Conservation (phyloP, 2,329 filamentous ascomycete species). For the Alternaria gansuensis region DNA sequence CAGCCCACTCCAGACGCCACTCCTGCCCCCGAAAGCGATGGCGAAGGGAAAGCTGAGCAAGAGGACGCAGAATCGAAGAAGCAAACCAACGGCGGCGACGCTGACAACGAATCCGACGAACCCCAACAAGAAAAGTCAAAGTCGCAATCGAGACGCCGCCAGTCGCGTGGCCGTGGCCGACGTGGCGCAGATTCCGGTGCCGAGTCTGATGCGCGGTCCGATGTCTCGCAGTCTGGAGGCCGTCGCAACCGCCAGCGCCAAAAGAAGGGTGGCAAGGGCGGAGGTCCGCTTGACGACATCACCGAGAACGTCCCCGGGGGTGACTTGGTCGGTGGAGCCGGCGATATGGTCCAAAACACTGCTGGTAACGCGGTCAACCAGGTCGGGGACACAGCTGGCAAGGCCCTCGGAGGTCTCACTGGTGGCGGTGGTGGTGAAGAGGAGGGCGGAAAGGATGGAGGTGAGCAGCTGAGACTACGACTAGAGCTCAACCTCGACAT, state of each 20-base stretch:
- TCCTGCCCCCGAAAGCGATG: slow-evolving; percentile 57
- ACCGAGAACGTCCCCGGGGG: slow-evolving; percentile 64
- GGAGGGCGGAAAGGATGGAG: slow-evolving; percentile 47
- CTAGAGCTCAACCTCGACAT: slow-evolving; percentile 70
- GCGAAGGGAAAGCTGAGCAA: slow-evolving; percentile 55
- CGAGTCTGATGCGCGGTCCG: slow-evolving; percentile 64
- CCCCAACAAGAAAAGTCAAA: slow-evolving; percentile 58
- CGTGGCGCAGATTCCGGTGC: slow-evolving; percentile 59
- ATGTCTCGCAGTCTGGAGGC: slow-evolving; percentile 63
- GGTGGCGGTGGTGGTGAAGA: slow-evolving; percentile 54
- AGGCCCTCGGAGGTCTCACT: slow-evolving; percentile 60
- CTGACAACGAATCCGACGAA: slow-evolving; percentile 55
- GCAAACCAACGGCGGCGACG: slow-evolving; percentile 46
- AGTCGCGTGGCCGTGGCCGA: slow-evolving; percentile 61
- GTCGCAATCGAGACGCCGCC: slow-evolving; percentile 58
- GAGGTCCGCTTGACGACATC: slow-evolving; percentile 64
- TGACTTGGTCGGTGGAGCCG: slow-evolving; percentile 62
- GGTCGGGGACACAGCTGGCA: slow-evolving; percentile 54
- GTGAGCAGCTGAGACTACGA: slow-evolving; percentile 64
- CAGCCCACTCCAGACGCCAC: slow-evolving; percentile 59
- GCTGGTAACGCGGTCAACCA: slow-evolving; percentile 62
- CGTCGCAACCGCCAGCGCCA: slow-evolving; percentile 64
- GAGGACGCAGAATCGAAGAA: slow-evolving; percentile 50
- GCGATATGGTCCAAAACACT: slow-evolving; percentile 66
- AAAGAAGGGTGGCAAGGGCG: slow-evolving; percentile 59